phyloP scores from a whole-genome alignment of 805 yeast species.

The Candida koratica region DNA sequence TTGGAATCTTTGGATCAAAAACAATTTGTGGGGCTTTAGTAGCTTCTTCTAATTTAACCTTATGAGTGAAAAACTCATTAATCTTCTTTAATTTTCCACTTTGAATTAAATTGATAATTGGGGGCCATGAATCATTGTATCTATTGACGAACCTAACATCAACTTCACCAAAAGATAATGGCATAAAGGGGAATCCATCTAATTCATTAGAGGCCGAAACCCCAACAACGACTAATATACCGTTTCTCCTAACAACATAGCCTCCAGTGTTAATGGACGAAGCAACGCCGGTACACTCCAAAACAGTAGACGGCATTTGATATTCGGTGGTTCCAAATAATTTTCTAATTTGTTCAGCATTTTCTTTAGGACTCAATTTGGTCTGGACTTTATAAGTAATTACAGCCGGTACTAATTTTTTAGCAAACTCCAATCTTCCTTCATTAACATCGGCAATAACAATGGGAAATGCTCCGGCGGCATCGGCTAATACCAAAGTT shows the following conservation, averaged over 20 bases:
- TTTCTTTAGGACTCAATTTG: constrained; percentile 11
- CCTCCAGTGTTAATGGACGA: constrained; percentile 19
- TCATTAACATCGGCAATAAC: constrained; percentile 23
- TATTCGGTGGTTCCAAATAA: constrained; percentile 24
- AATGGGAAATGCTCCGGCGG: constrained; percentile 22
- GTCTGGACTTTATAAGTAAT: constrained; percentile 13
- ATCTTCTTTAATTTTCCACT: constrained; percentile 17
- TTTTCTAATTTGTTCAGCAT: constrained; percentile 20
- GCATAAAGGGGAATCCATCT: constrained; percentile 23
- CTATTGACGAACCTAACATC: constrained; percentile 18
- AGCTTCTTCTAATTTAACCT: constrained; percentile 20
- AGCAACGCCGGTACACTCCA: constrained; percentile 23
- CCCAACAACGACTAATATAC: constrained; percentile 19
- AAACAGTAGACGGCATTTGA: constrained; percentile 23
- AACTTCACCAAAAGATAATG: constrained; percentile 19
- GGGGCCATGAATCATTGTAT: constrained; percentile 19
- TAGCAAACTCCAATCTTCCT: constrained; percentile 21
- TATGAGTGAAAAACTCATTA: constrained; percentile 19
- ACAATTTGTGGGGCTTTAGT: constrained; percentile 18
- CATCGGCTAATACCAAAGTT: constrained; percentile 20
- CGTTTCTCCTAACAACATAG: constrained; percentile 19
- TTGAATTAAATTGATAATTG: constrained; percentile 15
- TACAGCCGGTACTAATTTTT: constrained; percentile 15
- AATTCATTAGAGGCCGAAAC: constrained; percentile 19
- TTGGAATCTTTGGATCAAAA: constrained; percentile 16